A percentile compares a stretch with the other conserved stretches of the same genome.
These are phyloP conservation scores for Podila epigama DNA, from an alignment of 192 early-diverging fungal genomes.

Conservation along the genomic window DNA sequence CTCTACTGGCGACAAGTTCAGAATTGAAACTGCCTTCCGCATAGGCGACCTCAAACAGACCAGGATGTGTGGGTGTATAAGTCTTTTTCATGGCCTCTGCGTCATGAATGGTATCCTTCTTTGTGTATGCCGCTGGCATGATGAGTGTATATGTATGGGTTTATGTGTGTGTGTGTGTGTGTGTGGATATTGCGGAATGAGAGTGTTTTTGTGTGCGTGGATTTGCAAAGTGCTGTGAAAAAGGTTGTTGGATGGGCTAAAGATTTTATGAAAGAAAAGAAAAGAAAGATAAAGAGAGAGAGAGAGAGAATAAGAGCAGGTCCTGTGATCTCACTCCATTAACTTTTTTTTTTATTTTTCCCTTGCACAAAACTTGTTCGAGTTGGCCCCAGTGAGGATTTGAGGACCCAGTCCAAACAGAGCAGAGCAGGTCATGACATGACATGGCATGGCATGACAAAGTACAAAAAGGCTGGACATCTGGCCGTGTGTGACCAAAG, in stretches of 20 bases:
- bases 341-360: no score
- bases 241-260: no score
- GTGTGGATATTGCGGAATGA: background rate
- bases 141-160: background rate
- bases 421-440: no score
- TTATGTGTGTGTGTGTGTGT: background rate
- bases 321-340: no score
- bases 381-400: no score
- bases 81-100: constrained; percentile 15
- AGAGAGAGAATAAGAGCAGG: no score
- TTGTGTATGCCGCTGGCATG: constrained; percentile 11
- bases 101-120: constrained; percentile 24
- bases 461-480: no score
- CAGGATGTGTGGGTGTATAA: constrained; percentile 45
- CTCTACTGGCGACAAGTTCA: constrained; percentile 44
- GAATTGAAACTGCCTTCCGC: constrained; percentile 51
- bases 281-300: background rate
- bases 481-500: background rate
- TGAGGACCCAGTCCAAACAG: no score
- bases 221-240: background rate
- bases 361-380: no score
- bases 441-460: no score
- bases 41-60: constrained; percentile 45
- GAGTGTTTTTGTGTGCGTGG: background rate
- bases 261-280: background rate